Base-by-base conservation (phyloP, 768 basidiomycete species). In the Roridomyces roridus region DNA sequence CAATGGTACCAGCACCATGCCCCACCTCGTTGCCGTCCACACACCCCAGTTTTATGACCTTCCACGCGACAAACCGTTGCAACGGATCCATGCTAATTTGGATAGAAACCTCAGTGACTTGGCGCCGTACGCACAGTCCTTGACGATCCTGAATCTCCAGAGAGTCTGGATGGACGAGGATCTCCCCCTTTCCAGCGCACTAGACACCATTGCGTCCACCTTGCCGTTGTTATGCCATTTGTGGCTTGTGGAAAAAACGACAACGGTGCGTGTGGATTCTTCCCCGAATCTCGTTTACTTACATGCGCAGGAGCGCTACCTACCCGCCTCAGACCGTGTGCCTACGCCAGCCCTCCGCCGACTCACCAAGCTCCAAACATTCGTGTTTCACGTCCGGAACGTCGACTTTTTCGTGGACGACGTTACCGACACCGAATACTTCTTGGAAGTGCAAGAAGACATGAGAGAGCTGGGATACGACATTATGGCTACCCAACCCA, bases 121-220 rank as follows among this genome's bases (percentile, higher is more conserved):
- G 0, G 36, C 7, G 2, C 51, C n/a, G 15, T 59, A 37, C 18
- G 12, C 46, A 5, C 6, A 5, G n/a, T 47, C 57, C 4, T 21
- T 59, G 26, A 53, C 51, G 8, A 59, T 42, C 4, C 29, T 59
- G 17, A 49, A 53, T 45, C 25, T 59, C 18, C 11, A 24, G 21
- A 39, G 34, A 15, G 7, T 26, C 0, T 28, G 36, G 50, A 15
- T 42, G 6, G 31, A 36, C 20, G 15, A 9, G 2, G 3, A n/a
- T 0, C 0, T 37, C 25, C 10, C 37, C 2, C 8, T 52, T 5
- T 17, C 12, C 14, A 24, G 25, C 14, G 7, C 17, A 10, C 21
- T 58, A 10, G 6, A 17, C 7, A 24, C 9, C 7, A 43, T 58
- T n/a, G 46, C 24, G 26, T 29, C 34, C 17, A 2, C 37, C 18